Evolutionary conservation across 1,284 basidiomycete species (phyloP), one percentile per base, ranked within the genome.

Genomic region (Cystobasidium slooffiae): DNA sequence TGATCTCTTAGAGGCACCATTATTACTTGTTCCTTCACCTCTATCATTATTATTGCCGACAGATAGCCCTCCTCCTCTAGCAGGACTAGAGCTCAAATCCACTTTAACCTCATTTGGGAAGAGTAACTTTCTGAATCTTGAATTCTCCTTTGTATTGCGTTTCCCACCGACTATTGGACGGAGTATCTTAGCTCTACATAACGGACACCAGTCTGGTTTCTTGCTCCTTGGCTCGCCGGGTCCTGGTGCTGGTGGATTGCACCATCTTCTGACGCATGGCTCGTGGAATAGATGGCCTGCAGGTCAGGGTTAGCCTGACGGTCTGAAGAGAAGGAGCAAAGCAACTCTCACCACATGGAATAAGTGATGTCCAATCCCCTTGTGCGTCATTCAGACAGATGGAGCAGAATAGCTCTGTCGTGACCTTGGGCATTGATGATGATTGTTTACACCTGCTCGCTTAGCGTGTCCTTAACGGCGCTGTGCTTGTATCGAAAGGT

Each of bases 201-300:
- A 22, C 18, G 70, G 70, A 55, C 70, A 73, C 20, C 14, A 46
- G 44, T 73, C 62, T 46, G 63, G 70, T 46, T 65, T 66, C 43
- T 56, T 63, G 20, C 8, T 20, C 22, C 31, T 43, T 6, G 22
- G 47, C 46, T 41, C 51, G 7, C 41, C 62, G 41, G 49, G 24
- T n/a, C 20, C 6, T 31, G 51, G 39, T 14, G 70, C 37, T 24
- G 69, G 69, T 3, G 51, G 61, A 16, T 18, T 58, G 31, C 43
- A 41, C 70, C 70, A 73, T 58, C 62, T 10, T 49, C 70, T 24
- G 24, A 73, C 47, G 39, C 70, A 73, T 24, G n/a, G 18, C 14
- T 44, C 41, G 41, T 73, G 70, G 44, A 65, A 73, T 14, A 73
- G 41, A 44, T 73, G 70, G 41, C 70, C 70, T 73, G 56, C 14